phyloP scores from a whole-genome alignment of 2,329 filamentous ascomycete species.

The Hansfordia pulvinata region DNA sequence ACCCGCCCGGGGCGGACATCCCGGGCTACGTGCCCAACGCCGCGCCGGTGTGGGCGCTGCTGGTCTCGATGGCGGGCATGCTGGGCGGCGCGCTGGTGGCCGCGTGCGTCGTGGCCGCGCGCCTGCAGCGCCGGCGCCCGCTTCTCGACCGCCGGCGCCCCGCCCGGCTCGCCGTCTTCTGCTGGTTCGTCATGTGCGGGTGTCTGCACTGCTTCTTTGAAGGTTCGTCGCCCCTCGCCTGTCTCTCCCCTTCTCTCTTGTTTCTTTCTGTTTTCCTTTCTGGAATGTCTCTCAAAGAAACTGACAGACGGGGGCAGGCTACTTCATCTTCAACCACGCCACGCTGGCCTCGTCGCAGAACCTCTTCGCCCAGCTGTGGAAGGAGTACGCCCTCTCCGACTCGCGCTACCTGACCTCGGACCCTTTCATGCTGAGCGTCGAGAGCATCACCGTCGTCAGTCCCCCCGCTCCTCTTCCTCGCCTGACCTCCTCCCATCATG shows the following conservation, averaged over 20 bases:
- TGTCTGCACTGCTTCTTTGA: conserved; percentile 74
- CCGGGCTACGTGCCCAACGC: conserved; percentile 31
- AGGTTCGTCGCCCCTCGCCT: conserved; percentile 28
- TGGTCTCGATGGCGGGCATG: conserved; percentile 22
- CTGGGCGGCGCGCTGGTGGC: conserved; percentile 20
- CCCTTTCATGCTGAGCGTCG: conserved; percentile 76
- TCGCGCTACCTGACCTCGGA: conserved; percentile 76
- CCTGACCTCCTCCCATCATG: background rate
- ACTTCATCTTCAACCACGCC: conserved; percentile 60
- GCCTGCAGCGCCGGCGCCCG: no score
- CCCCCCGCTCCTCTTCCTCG: background rate
- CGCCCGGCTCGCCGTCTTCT: conserved; percentile 28
- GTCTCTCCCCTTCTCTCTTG: background rate
- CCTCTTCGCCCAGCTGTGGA: conserved; percentile 78
- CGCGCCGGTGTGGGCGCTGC: conserved; percentile 21
- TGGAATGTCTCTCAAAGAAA: conserved; percentile 2
- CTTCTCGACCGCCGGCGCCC: conserved; percentile 16
- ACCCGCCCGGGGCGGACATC: conserved; percentile 27
- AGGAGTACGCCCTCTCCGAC: conserved; percentile 80
- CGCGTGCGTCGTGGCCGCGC: conserved; percentile 17
- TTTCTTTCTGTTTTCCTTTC: background rate
- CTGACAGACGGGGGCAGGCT: conserved; percentile 30
- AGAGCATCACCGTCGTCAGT: conserved; percentile 65
- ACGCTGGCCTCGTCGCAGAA: conserved; percentile 54
- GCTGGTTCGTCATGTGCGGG: conserved; percentile 47